A percentile compares a stretch with the other conserved stretches of the same genome.
Evolutionary conservation across 2,329 filamentous ascomycete species (phyloP).

Genomic region (Fusarium sp.): DNA sequence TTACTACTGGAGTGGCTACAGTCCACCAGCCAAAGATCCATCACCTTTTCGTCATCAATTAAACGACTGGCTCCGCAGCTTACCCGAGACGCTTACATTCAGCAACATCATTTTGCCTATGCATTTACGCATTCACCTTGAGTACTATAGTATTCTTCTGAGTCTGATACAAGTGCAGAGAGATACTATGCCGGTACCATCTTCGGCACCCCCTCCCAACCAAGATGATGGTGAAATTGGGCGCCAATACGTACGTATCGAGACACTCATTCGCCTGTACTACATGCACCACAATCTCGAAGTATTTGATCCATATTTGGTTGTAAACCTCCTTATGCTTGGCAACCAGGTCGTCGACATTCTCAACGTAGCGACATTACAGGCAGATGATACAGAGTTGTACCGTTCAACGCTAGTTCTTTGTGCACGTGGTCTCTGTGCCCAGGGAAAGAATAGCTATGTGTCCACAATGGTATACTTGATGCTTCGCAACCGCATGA

Average conservation of each 20-base stretch:
- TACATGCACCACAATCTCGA: neutral
- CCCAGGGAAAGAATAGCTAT: neutral
- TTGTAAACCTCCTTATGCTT: neutral
- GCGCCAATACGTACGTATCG: neutral
- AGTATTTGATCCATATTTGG: neutral
- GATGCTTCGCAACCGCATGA: neutral
- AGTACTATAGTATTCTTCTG: neutral
- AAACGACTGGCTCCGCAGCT: neutral
- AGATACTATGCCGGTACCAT: fast-evolving
- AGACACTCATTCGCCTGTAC: neutral
- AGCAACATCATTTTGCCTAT: neutral
- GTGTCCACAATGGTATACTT: neutral
- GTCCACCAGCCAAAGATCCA: neutral
- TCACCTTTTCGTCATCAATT: neutral
- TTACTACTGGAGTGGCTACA: neutral
- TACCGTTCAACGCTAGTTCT: neutral
- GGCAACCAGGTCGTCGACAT: neutral
- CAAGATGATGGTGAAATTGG: neutral
- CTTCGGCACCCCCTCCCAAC: fast-evolving
- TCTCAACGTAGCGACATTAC: neutral
- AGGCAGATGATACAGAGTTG: neutral
- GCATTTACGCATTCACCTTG: neutral
- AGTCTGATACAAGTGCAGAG: neutral
- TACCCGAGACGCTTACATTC: neutral
- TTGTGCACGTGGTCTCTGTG: neutral